Evolutionary conservation across 2,329 filamentous ascomycete species (phyloP), one percentile per base, ranked within the genome.

Genomic region (Claviceps quebecensis): DNA sequence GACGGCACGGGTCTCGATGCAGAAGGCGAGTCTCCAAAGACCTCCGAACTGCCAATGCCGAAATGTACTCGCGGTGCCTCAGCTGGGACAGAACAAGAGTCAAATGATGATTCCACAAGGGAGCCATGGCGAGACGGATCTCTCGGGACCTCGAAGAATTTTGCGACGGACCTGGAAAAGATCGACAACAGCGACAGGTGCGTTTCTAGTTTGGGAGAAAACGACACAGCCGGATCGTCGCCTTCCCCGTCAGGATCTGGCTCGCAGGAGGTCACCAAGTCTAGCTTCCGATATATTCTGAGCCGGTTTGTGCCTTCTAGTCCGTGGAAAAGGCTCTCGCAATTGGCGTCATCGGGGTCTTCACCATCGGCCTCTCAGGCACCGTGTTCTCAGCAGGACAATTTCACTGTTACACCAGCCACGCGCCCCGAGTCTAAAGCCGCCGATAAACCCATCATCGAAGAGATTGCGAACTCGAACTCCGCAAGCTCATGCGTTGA

Each of bases 301-400:
- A 57, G 58, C 47, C 57, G 49, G 3, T 52, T 60, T 26, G 56
- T 64, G 22, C 57, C 62, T 13, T 53, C 56, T 22, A 58, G 54
- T 6, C 57, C 60, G 11, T 63, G 57, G 63, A 53, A 56, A 37
- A 60, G 52, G 22, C 50, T 57, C n/a, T 55, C 55, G 23, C 50
- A 46, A 9, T 45, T 57, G 45, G 41, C 56, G 37, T 51, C 56
- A 34, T 51, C 48, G 17, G 36, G 45, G 16, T 34, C 45, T 14
- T 22, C 37, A 2, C n/a, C 23, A 39, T 41, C 23, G 23, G 48
- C 22, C 26, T 43, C 14, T 17, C 26, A 26, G 19, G 43, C n/a
- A 23, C 14, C 47, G 14, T n/a, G n/a, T 38, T 26, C 49, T 17
- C 41, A 23, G n/a, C 34, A 41, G 7, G 13, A 11, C n/a, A 40